These are phyloP conservation scores for Syzygium grande DNA, from an alignment of 345 rosid species.

Conservation along the genomic window DNA sequence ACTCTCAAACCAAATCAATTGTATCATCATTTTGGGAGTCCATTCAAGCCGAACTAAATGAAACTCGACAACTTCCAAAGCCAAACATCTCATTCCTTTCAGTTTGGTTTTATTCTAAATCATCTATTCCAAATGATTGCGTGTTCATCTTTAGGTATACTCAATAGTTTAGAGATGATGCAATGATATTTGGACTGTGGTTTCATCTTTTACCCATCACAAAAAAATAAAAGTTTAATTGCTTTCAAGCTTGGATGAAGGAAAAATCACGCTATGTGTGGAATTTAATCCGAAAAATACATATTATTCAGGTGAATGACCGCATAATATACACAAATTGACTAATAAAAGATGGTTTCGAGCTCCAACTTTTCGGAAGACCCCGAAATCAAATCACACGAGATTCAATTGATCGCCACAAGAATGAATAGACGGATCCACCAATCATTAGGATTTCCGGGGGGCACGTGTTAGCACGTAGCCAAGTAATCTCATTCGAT, in stretches of 20 bases:
- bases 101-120: not conserved
- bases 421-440: no score
- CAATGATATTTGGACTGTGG: not conserved
- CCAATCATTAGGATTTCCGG: no score
- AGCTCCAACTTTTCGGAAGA: not conserved
- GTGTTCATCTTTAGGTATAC: not conserved
- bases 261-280: not conserved
- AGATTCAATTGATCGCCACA: no score
- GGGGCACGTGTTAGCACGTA: no score
- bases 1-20: not conserved
- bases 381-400: no score
- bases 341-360: not conserved
- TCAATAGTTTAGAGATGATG: not conserved
- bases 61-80: not conserved
- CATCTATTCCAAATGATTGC: not conserved
- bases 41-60: rapidly evolving
- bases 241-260: not conserved
- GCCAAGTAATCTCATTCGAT: no score
- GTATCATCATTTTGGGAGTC: not conserved
- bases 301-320: not conserved
- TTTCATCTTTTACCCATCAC: not conserved
- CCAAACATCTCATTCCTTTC: not conserved
- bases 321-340: not conserved
- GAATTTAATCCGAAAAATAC: not conserved
- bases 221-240: not conserved